Conservation (phyloP, 192 early-diverging fungal species). For the Entophlyctis luteolus region DNA sequence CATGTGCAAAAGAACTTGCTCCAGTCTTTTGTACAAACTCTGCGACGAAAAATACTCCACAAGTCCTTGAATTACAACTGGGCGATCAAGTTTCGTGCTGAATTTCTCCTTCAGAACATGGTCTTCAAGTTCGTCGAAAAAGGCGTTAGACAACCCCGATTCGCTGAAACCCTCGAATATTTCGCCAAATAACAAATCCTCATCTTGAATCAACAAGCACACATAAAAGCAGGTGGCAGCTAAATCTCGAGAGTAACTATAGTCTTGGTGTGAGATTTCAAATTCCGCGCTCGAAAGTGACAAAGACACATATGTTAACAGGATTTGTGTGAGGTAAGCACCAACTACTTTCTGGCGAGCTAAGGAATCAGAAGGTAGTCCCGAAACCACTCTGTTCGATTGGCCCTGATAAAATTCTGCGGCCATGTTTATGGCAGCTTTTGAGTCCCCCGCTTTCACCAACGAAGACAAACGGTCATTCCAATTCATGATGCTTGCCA, state of each 20-base stretch:
- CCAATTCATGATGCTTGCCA: slow-evolving; percentile 42
- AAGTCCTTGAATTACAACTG: slow-evolving; percentile 34
- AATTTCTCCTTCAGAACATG: slow-evolving; percentile 40
- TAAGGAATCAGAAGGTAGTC: slow-evolving; percentile 34
- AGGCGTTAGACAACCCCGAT: slow-evolving; percentile 24
- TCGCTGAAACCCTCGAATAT: slow-evolving; percentile 47
- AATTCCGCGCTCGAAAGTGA: slow-evolving; percentile 26
- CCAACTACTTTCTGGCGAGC: slow-evolving; percentile 24
- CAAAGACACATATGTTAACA: slow-evolving; percentile 45
- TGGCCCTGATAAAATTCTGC: slow-evolving; percentile 35
- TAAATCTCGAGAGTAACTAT: slow-evolving; percentile 20
- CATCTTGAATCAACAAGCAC: slow-evolving; percentile 34
- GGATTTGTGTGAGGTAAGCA: slow-evolving; percentile 30
- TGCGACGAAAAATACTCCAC: slow-evolving; percentile 18
- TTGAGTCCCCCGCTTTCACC: slow-evolving; percentile 41
- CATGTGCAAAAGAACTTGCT: slow-evolving; percentile 46
- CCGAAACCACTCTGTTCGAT: slow-evolving; percentile 26
- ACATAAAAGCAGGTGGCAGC: slow-evolving; percentile 32
- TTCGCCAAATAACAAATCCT: slow-evolving; percentile 48
- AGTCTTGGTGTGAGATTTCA: slow-evolving; percentile 15
- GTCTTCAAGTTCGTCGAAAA: slow-evolving; percentile 40
- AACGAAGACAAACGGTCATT: slow-evolving; percentile 41
- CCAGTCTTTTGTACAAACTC: slow-evolving; percentile 35
- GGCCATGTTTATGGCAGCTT: slow-evolving; percentile 40
- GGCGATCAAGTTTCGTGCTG: slow-evolving; percentile 28